Evolutionary conservation across 2,329 filamentous ascomycete genomes (phyloP), one percentile per base, ranked within the genome.

Genomic region (Paecilomyces fulvus): DNA sequence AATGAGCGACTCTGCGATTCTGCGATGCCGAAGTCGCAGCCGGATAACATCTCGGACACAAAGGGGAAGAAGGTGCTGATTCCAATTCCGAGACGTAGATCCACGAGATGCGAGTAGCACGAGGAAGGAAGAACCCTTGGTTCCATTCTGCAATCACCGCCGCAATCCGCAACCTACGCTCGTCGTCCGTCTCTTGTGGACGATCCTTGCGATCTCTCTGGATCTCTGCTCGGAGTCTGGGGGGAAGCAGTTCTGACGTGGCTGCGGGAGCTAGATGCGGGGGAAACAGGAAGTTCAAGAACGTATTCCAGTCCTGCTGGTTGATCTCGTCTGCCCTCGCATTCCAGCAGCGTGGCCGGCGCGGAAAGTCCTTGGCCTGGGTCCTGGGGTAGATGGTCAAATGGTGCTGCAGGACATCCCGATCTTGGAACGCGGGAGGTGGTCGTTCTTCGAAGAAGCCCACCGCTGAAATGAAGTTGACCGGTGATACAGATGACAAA

Each of bases 71-170:
- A 0, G 71, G 69, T 6, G 68, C 66, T 30, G 63, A 58, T 50
- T 68, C 67, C 9, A 67, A 60, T 54, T 73, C 65, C 2, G 65
- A 65, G 14, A 72, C 66, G 61, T 74, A 75, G 20, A 65, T 60
- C 64, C 66, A 70, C 7, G 65, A 60, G 31, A 77, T 65, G 2
- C 62, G 63, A 21, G 68, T 64, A 14, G 65, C 69, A 48, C 74
- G 70, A 8, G 66, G 69, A 12, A 64, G 65, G 51, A 77, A 77
- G 53, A 77, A 77, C 37, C 65, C 67, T 50, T 70, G 63, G 57
- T 77, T 77, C 75, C 75, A 77, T 60, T 77, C 75, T 4, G 64
- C 64, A 43, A 75, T 65, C 12, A 76, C 73, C 2, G 72, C 70
- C 9, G 67, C 56, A 30, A 77, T 70, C 17, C 72, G 70, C 17